Conservation (phyloP, 2,329 filamentous ascomycete species). For the Thermochaetoides dissita region DNA sequence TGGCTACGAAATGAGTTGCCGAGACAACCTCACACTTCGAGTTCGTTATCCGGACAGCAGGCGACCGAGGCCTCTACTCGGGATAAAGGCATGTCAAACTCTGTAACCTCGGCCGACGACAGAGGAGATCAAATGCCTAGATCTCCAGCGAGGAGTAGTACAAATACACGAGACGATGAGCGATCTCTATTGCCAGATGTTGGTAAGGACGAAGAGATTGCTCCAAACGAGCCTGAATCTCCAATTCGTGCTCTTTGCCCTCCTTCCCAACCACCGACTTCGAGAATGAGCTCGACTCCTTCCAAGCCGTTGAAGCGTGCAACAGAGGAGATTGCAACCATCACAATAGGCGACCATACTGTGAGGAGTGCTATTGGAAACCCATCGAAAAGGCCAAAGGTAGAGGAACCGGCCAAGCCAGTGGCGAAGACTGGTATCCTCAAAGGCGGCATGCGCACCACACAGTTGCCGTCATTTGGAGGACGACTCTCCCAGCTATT, state of each 20-base stretch:
- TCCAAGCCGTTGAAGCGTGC: slow-evolving; percentile 37
- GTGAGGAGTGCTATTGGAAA: slow-evolving; percentile 52
- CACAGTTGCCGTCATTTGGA: slow-evolving; percentile 28
- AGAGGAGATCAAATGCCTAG: too few relatives aligned
- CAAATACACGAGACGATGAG: too few relatives aligned
- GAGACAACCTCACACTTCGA: too few relatives aligned
- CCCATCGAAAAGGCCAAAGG: slow-evolving; percentile 31
- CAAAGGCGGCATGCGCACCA: slow-evolving; percentile 10
- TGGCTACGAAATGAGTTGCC: too few relatives aligned
- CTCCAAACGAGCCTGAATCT: slow-evolving; percentile 2
- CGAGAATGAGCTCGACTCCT: slow-evolving; percentile 13
- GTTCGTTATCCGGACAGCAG: too few relatives aligned
- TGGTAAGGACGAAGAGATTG: too few relatives aligned
- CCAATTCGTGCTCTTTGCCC: slow-evolving; percentile 16
- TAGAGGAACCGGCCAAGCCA: slow-evolving; percentile 2
- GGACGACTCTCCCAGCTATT: slow-evolving; percentile 31
- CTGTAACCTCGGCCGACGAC: too few relatives aligned
- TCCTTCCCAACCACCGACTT: slow-evolving; percentile 19
- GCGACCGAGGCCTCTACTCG: too few relatives aligned
- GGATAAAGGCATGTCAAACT: too few relatives aligned
- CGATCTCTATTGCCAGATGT: too few relatives aligned
- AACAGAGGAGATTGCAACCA: slow-evolving; percentile 52
- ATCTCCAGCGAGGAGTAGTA: too few relatives aligned
- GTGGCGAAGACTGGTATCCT: not conserved
- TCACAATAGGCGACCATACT: slow-evolving; percentile 58